These are phyloP conservation scores for Beauveria medogensis DNA, from an alignment of 2,329 filamentous ascomycete species.

Conservation along the genomic window DNA sequence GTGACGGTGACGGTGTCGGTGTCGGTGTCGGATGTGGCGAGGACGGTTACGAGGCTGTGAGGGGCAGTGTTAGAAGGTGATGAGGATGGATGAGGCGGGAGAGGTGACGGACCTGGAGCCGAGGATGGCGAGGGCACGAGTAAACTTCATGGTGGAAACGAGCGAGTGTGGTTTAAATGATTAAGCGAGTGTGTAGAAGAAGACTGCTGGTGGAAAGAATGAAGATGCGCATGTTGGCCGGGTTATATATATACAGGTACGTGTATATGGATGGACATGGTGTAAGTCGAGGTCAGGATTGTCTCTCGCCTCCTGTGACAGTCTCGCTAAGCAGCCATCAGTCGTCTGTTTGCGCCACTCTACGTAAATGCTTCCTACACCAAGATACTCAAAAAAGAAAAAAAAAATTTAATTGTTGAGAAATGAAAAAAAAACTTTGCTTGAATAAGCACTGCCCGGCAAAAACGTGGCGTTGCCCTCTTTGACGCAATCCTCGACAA, in stretches of 20 bases:
- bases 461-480: not conserved
- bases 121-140: not conserved
- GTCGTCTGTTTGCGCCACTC: not conserved
- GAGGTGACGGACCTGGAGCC: not conserved
- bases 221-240: not conserved
- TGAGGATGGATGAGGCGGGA: not conserved
- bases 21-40: conserved; percentile 19
- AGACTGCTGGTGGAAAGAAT: not conserved
- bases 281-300: not conserved
- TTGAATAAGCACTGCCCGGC: not conserved
- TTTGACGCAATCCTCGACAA: not conserved
- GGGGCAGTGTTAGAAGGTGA: conserved; percentile 14
- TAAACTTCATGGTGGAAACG: conserved; percentile 6
- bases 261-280: not conserved
- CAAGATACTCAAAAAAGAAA: too few relatives aligned
- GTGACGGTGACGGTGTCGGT: conserved; percentile 28
- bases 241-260: not conserved
- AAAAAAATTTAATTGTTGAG: too few relatives aligned
- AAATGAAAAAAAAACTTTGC: too few relatives aligned
- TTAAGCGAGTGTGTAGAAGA: not conserved
- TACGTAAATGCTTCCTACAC: not conserved
- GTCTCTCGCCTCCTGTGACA: conserved; percentile 3
- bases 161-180: not conserved
- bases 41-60: conserved; percentile 14
- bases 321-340: not conserved